These are phyloP conservation scores for Kwoniella dejecticola DNA, from an alignment of 768 basidiomycete species.

Conservation along the genomic window DNA sequence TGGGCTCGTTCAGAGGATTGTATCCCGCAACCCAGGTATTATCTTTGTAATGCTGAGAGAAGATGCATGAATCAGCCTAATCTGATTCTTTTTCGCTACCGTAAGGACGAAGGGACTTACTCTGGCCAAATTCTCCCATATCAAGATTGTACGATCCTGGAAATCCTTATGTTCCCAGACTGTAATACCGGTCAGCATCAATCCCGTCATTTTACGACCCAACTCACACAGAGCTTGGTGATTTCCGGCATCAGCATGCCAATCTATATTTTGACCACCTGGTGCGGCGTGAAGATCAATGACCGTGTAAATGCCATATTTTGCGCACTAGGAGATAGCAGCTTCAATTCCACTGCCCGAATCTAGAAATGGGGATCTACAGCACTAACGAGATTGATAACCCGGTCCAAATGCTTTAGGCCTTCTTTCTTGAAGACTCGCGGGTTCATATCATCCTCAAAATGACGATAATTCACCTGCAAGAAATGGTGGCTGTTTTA, in stretches of 20 bases:
- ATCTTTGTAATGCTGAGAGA: conserved; percentile 64
- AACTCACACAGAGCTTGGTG: conserved; percentile 32
- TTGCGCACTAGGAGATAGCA: conserved; percentile 60
- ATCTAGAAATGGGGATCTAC: not conserved
- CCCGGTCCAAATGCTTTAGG: conserved; percentile 81
- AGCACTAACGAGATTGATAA: conserved; percentile 61
- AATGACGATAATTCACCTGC: conserved; percentile 54
- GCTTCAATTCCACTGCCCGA: not conserved
- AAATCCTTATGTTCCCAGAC: conserved; percentile 83
- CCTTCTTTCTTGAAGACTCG: conserved; percentile 72
- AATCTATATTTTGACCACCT: conserved; percentile 61
- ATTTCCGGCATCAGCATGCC: conserved; percentile 66
- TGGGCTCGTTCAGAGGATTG: conserved; percentile 81
- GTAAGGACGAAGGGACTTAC: conserved; percentile 6
- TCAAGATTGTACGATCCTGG: conserved; percentile 73
- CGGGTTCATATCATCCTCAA: conserved; percentile 72
- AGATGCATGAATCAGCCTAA: not conserved
- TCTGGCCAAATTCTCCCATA: conserved; percentile 73
- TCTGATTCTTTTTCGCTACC: no score
- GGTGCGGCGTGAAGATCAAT: conserved; percentile 71
- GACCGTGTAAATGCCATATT: conserved; percentile 71
- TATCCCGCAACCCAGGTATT: conserved; percentile 83
- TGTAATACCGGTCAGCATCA: conserved; percentile 23
- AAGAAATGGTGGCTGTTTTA: no score
- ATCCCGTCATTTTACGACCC: not conserved